Evolutionary conservation across 176 grass and related monocot genomes (phyloP).

Genomic region (Urochloa ruziziensis): DNA sequence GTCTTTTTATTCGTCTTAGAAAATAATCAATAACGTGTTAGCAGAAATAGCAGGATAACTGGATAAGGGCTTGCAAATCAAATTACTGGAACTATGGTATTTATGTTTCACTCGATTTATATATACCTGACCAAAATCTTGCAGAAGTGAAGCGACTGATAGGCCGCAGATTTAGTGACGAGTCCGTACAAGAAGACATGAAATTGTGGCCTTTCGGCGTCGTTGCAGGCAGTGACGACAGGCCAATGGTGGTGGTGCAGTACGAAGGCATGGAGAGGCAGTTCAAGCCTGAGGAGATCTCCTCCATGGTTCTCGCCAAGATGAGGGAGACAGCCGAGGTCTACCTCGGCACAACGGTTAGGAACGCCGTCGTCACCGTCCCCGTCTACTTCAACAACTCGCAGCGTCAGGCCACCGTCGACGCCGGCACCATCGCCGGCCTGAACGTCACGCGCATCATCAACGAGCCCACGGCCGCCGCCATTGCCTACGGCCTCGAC

Average conservation of each 20-base stretch:
- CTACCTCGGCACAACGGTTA: slow-evolving; percentile 27
- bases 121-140: not conserved
- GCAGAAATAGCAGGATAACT: too few relatives aligned
- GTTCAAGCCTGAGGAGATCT: slow-evolving; percentile 56
- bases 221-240: slow-evolving; percentile 27
- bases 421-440: slow-evolving; percentile 50
- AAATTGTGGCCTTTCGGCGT: slow-evolving; percentile 62
- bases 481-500: slow-evolving; percentile 62
- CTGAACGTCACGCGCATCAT: slow-evolving; percentile 59
- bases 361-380: slow-evolving; percentile 59
- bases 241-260: slow-evolving; percentile 50
- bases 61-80: too few relatives aligned
- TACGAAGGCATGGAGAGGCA: slow-evolving; percentile 49
- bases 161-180: slow-evolving; percentile 48
- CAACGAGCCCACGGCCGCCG: slow-evolving; percentile 65
- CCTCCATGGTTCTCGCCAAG: slow-evolving; percentile 59
- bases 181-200: slow-evolving; percentile 40
- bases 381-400: slow-evolving; percentile 69
- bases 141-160: slow-evolving; percentile 63
- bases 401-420: slow-evolving; percentile 62
- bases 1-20: too few relatives aligned
- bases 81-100: not conserved
- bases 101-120: not conserved
- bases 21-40: too few relatives aligned
- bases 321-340: slow-evolving; percentile 55